phyloP scores from a whole-genome alignment of 768 basidiomycete genomes.

The Pisolithus sp. region DNA sequence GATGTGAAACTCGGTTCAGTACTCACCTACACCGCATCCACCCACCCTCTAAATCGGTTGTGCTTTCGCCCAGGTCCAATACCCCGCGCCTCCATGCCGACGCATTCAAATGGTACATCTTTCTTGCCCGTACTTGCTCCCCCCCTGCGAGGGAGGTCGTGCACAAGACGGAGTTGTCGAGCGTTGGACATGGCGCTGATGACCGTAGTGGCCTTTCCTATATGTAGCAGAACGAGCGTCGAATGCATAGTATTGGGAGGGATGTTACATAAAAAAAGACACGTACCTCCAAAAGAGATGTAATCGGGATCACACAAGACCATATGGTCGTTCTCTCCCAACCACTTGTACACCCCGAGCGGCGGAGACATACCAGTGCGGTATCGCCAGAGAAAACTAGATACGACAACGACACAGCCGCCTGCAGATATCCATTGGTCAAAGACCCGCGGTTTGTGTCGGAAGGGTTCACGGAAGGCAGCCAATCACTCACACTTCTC shows the following conservation, averaged over 20 bases:
- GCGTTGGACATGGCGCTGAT: constrained; percentile 79
- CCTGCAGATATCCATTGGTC: background rate
- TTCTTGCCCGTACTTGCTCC: constrained; percentile 14
- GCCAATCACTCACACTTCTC: constrained; percentile 60
- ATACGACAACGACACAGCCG: background rate
- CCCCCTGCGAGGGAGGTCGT: background rate
- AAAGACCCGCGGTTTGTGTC: background rate
- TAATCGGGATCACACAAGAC: constrained; percentile 75
- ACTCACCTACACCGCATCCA: too few species aligned
- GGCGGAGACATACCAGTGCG: constrained; percentile 26
- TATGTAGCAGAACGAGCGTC: background rate
- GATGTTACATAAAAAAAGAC: constrained; percentile 26
- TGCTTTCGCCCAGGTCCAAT: constrained; percentile 37
- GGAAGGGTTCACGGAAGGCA: too few species aligned
- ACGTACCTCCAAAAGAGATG: constrained; percentile 87
- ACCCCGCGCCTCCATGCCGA: constrained; percentile 90
- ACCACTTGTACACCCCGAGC: constrained; percentile 71
- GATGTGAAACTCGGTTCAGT: too few species aligned
- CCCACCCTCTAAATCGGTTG: background rate
- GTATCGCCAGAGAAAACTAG: constrained; percentile 75
- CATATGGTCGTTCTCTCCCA: constrained; percentile 86
- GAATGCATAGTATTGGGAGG: background rate
- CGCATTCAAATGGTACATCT: constrained; percentile 76
- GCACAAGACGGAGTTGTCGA: constrained; percentile 74
- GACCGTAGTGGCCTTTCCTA: constrained; percentile 82